Base-by-base conservation (phyloP, 495 filamentous ascomycete genomes). In the Penicillium herquei region DNA sequence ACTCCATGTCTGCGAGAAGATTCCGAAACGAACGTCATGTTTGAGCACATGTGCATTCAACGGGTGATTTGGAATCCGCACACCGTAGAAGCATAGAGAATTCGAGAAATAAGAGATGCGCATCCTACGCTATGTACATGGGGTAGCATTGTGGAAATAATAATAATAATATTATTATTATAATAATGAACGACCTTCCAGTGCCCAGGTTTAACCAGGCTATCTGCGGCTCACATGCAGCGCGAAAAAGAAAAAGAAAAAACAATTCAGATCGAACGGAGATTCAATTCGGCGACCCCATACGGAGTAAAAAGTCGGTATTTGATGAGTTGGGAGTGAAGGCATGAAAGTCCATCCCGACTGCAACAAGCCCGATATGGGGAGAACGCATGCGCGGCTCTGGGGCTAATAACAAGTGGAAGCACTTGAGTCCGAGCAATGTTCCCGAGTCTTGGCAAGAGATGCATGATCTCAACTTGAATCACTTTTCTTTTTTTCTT, bases 381-480 rank as follows among this genome's bases (percentile, higher is more conserved):
- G 47, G 37, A 37, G 37, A 61, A 18, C 34, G 34, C 9, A 37
- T 52, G 30, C 44, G 58, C 52, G 52, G 59, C 58, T 61, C 51
- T 55, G 32, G 31, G 26, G 37, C 39, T 31, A 35, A n/a, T n/a
- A n/a, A n/a, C n/a, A n/a, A n/a, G n/a, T n/a, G n/a, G n/a, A n/a
- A n/a, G n/a, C n/a, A n/a, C n/a, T n/a, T n/a, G n/a, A n/a, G 50
- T 56, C 54, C 41, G 41, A 61, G 58, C 54, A 49, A 31, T 39
- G 48, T 52, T 49, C 37, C 49, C 42, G 41, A 39, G 33, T 34
- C 46, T 46, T 46, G 43, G 41, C 34, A 32, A 11, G 21, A 26
- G 21, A 47, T 45, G 45, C 35, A 41, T 13, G 18, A 26, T 26
- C 21, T 26, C 21, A 26, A 26, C 21, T 26, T 26, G 21, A 26